Base-by-base conservation (phyloP, 352 stramenopile genomes). In the Globisporangium spinosum region DNA sequence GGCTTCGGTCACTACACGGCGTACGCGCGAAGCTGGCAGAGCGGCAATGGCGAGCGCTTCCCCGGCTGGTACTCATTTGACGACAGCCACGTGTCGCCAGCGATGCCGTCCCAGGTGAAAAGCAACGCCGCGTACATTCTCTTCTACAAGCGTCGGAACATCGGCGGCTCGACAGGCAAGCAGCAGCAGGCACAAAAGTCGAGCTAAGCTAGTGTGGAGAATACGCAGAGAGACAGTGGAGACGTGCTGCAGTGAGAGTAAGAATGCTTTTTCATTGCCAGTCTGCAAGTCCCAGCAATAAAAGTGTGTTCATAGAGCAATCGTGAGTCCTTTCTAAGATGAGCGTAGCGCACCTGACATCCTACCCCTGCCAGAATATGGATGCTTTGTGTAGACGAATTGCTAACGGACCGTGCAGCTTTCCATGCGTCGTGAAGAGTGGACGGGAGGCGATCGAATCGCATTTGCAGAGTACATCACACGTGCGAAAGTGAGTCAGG, bases 1-100 rank as follows among this genome's bases (percentile, higher is more conserved):
- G 90, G 85, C 38, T 97, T 93, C 62, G 91, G 91, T 17, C 91
- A 97, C 73, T 97, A 97, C 73, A 97, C 91, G 15, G 89, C 91
- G 29, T 95, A 89, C 67, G 89, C 82, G 45, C 84, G 82, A 61
- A 91, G 79, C 67, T 91, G 83, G 81, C 75, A 84, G 22, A 77
- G 83, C 57, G 75, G 73, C 20, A 75, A 86, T 61, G 70, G 70
- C 49, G 79, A 89, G 60, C 74, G 78, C 60, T 89, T 80, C 70
- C 79, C 82, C 23, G 75, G 82, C 25, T 96, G 89, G 87, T 95
- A 90, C 73, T 87, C 78, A 20, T 96, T 94, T 65, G 89, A 96
- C 64, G 89, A 96, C 68, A 91, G 85, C 65, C 69, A 85, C 25
- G 85, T 94, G 67, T 79, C 82, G 27, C 76, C 79, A 25, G 83